phyloP scores from a whole-genome alignment of 2,329 filamentous ascomycete genomes.

The Rutstroemia sp. region DNA sequence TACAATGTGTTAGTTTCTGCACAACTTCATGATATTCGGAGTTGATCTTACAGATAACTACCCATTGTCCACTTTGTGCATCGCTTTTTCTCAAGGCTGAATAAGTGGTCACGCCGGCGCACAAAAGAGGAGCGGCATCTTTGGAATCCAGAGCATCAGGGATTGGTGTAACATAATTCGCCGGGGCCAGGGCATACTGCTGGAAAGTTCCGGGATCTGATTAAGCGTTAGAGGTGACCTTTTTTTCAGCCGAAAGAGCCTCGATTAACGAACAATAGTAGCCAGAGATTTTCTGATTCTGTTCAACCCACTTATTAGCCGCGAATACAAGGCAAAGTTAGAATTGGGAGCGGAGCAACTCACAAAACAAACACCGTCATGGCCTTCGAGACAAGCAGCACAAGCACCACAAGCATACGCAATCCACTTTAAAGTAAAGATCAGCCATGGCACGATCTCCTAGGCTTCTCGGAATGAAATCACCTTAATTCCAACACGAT shows the following conservation, averaged over 20 bases:
- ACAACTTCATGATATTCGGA: constrained; percentile 10
- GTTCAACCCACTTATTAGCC: constrained; percentile 7
- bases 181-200: constrained; percentile 57
- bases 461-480: constrained; percentile 18
- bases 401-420: constrained; percentile 48
- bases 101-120: constrained; percentile 62
- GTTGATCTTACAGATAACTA: constrained; percentile 24
- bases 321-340: not conserved
- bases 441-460: not conserved
- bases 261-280: constrained; percentile 44
- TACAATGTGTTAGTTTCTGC: constrained; percentile 17
- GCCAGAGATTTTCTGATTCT: constrained; percentile 51
- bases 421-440: constrained; percentile 37
- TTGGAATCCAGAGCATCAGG: constrained; percentile 52
- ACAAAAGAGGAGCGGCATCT: constrained; percentile 58
- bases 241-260: not conserved
- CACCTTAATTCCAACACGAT: constrained; percentile 62
- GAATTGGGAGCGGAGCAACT: constrained; percentile 27
- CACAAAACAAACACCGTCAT: constrained; percentile 59
- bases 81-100: constrained; percentile 53
- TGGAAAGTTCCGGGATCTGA: constrained; percentile 60
- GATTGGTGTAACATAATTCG: constrained; percentile 63
- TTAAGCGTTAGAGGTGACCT: not conserved
- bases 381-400: constrained; percentile 44
- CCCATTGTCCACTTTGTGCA: constrained; percentile 36